Base-by-base conservation (phyloP, 2,329 filamentous ascomycete species). In the Huntiella savannae region DNA sequence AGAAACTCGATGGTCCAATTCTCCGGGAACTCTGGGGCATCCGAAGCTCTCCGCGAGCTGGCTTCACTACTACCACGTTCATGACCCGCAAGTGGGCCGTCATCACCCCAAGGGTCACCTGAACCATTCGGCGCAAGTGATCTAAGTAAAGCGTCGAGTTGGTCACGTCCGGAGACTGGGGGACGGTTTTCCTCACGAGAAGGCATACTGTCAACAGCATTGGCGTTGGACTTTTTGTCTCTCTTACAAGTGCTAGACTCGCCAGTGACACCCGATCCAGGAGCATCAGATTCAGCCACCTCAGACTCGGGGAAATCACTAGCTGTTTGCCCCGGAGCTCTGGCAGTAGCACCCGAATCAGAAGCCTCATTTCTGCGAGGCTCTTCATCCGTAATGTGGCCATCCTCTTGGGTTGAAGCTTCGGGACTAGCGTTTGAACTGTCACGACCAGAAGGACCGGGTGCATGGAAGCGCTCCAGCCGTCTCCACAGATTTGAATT, bases 1-100 rank as follows among this genome's bases (percentile, higher is more conserved):
- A 76, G 87, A 62, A 98, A 98, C 57, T 96, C 84, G 50, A 98
- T 86, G 56, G 98, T 88, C 91, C 91, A 98, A 57, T 96, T 87
- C 10, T 43, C 34, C 5, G 22, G 22, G 22, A 28, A 28, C 22
- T 28, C 22, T 10, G 22, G 22, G 22, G 22, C 17, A 17, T 46
- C 28, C n/a, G 17, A 32, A 16, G 15, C 12, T n/a, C 37, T 17
- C 16, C 32, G n/a, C 6, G 22, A 28, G 8, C 13, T 34, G 2
- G 40, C 28, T 16, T 43, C 37, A 15, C 37, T 39, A 4, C 15
- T 39, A 39, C 37, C 37, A 16, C 12, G 37, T 13, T 15, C 16
- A 28, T 10, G 66, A 53, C 92, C 84, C 49, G 87, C 85, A n/a
- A 95, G 79, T 50, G 96, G 82, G 16, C 84, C 78, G 59, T 94